Conservation (phyloP, 768 basidiomycete genomes). For the Lanmaoa pseudosensibilis region DNA sequence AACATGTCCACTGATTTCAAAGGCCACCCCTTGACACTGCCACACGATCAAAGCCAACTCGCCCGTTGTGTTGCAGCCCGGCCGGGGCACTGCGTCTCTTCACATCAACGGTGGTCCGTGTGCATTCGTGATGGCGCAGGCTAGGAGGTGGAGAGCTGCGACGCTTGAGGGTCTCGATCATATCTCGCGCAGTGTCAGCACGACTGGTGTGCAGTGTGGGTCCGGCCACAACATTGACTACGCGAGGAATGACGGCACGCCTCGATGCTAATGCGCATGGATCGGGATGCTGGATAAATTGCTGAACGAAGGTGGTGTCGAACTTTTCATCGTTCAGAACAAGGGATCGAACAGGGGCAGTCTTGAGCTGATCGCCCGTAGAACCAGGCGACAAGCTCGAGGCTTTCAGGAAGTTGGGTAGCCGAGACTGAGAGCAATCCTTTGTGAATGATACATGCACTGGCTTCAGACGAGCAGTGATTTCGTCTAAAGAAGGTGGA, state of each 20-base stretch:
- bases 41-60: slow-evolving; percentile 58
- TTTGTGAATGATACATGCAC: slow-evolving; percentile 19
- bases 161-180: slow-evolving; percentile 64
- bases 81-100: slow-evolving; percentile 65
- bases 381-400: slow-evolving; percentile 12
- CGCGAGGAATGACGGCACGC: slow-evolving; percentile 49
- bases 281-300: slow-evolving; percentile 35
- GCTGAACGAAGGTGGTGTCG: slow-evolving; percentile 1
- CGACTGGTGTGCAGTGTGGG: slow-evolving; percentile 53
- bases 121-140: slow-evolving; percentile 14
- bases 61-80: slow-evolving; percentile 48
- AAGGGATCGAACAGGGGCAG: slow-evolving; percentile 40
- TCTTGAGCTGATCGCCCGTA: slow-evolving; percentile 25
- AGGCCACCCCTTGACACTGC: slow-evolving; percentile 61
- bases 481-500: slow-evolving; percentile 75
- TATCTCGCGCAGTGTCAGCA: slow-evolving; percentile 56
- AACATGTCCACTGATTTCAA: slow-evolving; percentile 29
- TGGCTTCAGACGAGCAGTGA: slow-evolving; percentile 57
- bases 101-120: slow-evolving; percentile 38
- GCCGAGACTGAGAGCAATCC: slow-evolving; percentile 24
- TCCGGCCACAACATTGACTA: slow-evolving; percentile 42
- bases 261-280: slow-evolving; percentile 46
- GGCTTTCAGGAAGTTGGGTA: slow-evolving; percentile 35
- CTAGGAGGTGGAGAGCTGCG: slow-evolving; percentile 42
- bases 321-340: slow-evolving; percentile 8